Conservation (phyloP, 371 early-diverging fungal species). For the Catenaria anguillulae region DNA sequence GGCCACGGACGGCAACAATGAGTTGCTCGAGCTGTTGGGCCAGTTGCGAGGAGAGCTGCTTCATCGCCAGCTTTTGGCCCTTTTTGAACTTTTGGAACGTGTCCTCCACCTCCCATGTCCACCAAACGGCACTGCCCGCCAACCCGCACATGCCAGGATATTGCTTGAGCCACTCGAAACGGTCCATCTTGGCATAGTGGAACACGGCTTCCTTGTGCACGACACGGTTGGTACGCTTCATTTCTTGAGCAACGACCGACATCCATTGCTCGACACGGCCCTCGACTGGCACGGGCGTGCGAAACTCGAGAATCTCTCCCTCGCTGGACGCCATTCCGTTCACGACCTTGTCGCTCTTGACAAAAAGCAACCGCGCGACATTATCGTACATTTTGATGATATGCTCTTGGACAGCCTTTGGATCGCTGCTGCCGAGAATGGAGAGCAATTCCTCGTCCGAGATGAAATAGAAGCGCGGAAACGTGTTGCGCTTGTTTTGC, state of each 20-base stretch:
- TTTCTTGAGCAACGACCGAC: slow-evolving; percentile 33
- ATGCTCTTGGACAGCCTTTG: slow-evolving; percentile 38
- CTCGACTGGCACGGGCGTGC: slow-evolving; percentile 27
- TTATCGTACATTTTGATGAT: slow-evolving; percentile 47
- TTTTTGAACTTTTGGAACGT: slow-evolving; percentile 35
- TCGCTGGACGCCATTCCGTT: slow-evolving; percentile 40
- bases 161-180: slow-evolving; percentile 28
- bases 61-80: slow-evolving; percentile 44
- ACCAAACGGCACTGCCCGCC: slow-evolving; percentile 43
- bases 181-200: slow-evolving; percentile 34
- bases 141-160: slow-evolving; percentile 42
- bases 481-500: slow-evolving; percentile 38
- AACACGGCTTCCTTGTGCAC: slow-evolving; percentile 41
- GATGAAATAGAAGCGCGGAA: slow-evolving; percentile 44
- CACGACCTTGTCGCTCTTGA: slow-evolving; percentile 33
- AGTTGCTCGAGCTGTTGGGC: slow-evolving; percentile 35
- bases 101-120: slow-evolving; percentile 49
- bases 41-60: slow-evolving; percentile 27
- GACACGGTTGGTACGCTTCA: slow-evolving; percentile 36
- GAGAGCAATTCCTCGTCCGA: slow-evolving; percentile 43
- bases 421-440: slow-evolving; percentile 40
- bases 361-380: slow-evolving; percentile 33
- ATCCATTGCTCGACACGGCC: slow-evolving; percentile 46
- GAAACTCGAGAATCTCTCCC: slow-evolving; percentile 32
- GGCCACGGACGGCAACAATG: slow-evolving; percentile 31